Evolutionary conservation across 352 stramenopile genomes (phyloP).

Genomic region (Globisporangium alternatum): DNA sequence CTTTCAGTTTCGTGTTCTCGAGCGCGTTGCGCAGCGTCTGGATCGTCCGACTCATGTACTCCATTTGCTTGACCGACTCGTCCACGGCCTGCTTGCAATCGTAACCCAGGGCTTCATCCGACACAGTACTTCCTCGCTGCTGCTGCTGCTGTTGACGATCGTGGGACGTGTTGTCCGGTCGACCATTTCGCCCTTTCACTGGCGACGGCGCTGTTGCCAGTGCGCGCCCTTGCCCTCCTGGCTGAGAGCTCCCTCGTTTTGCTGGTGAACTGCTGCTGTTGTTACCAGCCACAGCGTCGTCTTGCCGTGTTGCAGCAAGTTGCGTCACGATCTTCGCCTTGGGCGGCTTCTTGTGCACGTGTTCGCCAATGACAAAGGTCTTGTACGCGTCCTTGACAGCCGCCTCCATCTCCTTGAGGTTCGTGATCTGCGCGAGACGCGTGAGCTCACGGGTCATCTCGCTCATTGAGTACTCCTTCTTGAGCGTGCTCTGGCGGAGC

Average conservation of each 20-base stretch:
- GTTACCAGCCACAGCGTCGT: not conserved
- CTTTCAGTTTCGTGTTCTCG: slow-evolving; percentile 68
- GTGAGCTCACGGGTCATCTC: slow-evolving; percentile 81
- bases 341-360: slow-evolving; percentile 55
- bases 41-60: slow-evolving; percentile 80
- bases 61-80: slow-evolving; percentile 75
- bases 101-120: slow-evolving; percentile 58
- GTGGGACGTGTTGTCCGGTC: not conserved
- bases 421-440: slow-evolving; percentile 65
- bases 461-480: slow-evolving; percentile 77
- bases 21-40: slow-evolving; percentile 53
- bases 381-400: slow-evolving; percentile 82
- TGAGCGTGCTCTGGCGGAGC: slow-evolving; percentile 65
- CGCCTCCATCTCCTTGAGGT: slow-evolving; percentile 75
- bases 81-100: slow-evolving; percentile 75
- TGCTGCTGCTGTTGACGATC: slow-evolving; percentile 5
- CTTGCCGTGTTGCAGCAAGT: not conserved
- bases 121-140: not conserved
- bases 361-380: slow-evolving; percentile 70
- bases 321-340: slow-evolving; percentile 18
- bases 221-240: not conserved
- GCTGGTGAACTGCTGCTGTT: slow-evolving; percentile 3
- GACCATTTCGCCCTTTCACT: slow-evolving; percentile 1
- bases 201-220: slow-evolving; percentile 14
- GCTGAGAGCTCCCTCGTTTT: slow-evolving; percentile 3